phyloP scores from a whole-genome alignment of 2,329 filamentous ascomycete genomes.

The Trichoderma sp. region DNA sequence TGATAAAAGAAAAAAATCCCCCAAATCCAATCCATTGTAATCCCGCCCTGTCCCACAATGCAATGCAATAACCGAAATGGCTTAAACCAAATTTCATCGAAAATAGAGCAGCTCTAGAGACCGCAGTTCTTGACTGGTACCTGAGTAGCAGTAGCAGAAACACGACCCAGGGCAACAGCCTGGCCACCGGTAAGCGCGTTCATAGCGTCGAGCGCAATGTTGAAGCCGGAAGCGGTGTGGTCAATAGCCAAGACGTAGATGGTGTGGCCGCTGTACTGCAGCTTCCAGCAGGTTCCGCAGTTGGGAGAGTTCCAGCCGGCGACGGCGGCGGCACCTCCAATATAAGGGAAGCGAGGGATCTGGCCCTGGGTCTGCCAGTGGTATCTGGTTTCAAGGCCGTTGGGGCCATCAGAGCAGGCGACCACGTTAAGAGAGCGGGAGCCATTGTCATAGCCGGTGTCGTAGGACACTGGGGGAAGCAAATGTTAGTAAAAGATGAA shows the following conservation, averaged over 20 bases:
- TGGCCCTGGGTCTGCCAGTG: conserved; percentile 54
- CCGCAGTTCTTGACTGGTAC: conserved; percentile 45
- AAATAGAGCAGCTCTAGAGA: conserved; percentile 22
- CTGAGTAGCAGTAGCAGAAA: conserved; percentile 48
- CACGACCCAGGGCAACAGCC: conserved; percentile 47
- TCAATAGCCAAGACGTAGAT: conserved; percentile 58
- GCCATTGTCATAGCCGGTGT: conserved; percentile 65
- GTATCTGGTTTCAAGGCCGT: conserved; percentile 63
- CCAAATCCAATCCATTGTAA: conserved; percentile 10
- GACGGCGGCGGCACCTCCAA: conserved; percentile 54
- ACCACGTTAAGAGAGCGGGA: conserved; percentile 53
- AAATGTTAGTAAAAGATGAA: conserved; percentile 20
- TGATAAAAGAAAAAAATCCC: not conserved
- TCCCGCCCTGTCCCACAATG: conserved; percentile 1
- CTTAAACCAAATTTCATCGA: not conserved
- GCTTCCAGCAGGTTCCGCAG: conserved; percentile 59
- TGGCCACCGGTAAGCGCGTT: conserved; percentile 53
- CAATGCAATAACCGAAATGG: not conserved
- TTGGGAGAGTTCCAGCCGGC: conserved; percentile 53
- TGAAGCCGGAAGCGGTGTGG: conserved; percentile 48
- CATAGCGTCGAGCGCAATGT: conserved; percentile 56
- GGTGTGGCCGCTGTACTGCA: conserved; percentile 49
- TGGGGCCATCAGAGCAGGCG: conserved; percentile 64
- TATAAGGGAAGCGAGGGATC: conserved; percentile 50
- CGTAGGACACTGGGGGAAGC: conserved; percentile 60